These are phyloP conservation scores for Fusarium concolor DNA, from an alignment of 2,329 filamentous ascomycete species.

Conservation along the genomic window DNA sequence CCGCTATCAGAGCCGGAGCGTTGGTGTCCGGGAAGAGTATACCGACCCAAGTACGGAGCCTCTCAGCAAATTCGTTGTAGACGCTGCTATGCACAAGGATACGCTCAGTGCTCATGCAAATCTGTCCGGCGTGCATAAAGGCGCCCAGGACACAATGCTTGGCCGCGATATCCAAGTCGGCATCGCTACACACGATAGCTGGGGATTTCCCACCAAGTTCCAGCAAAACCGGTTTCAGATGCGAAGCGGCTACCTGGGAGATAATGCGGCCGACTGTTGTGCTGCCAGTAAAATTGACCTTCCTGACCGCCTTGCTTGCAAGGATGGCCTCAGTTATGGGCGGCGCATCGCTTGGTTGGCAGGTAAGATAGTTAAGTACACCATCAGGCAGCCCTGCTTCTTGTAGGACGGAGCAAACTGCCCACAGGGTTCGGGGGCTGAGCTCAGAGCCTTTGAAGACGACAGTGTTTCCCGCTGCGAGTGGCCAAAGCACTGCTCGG, in stretches of 20 bases:
- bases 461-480: conserved; percentile 80
- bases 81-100: conserved; percentile 68
- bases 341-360: conserved; percentile 26
- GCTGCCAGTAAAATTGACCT: conserved; percentile 88
- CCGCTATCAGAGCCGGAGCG: conserved; percentile 75
- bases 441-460: conserved; percentile 78
- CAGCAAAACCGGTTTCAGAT: conserved; percentile 81
- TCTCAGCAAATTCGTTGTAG: conserved; percentile 57
- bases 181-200: conserved; percentile 82
- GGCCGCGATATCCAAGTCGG: conserved; percentile 78
- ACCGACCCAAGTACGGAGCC: conserved; percentile 56
- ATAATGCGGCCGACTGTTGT: conserved; percentile 80
- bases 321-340: too few species aligned
- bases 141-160: conserved; percentile 75
- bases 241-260: conserved; percentile 73
- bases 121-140: conserved; percentile 79
- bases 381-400: conserved; percentile 82
- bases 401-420: conserved; percentile 70
- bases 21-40: conserved; percentile 67
- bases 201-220: conserved; percentile 86
- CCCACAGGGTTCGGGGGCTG: conserved; percentile 71
- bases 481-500: conserved; percentile 69
- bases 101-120: conserved; percentile 89
- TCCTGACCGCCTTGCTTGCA: conserved; percentile 62
- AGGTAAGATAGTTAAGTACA: conserved; percentile 78